Evolutionary conservation across 305 asterid genomes (phyloP).

Genomic region (Rubia balearica): DNA sequence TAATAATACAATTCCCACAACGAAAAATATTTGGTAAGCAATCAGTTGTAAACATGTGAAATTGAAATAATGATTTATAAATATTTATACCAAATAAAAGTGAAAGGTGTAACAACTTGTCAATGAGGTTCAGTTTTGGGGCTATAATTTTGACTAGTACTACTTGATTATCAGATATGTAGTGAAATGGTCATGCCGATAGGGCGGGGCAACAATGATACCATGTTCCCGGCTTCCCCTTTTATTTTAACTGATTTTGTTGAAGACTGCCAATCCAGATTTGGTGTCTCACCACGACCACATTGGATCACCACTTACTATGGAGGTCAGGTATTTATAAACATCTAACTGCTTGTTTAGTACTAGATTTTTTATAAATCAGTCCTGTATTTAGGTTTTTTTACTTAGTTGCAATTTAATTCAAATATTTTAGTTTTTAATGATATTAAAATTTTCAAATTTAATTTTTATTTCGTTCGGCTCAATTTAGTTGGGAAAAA

Average conservation of each 20-base stretch:
- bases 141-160: background rate
- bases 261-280: conserved; percentile 19
- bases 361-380: no score
- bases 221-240: conserved; percentile 47
- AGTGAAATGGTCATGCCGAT: conserved; percentile 62
- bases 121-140: background rate
- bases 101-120: background rate
- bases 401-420: no score
- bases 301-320: conserved; percentile 60
- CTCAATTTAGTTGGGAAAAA: no score
- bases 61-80: no score
- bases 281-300: conserved; percentile 56
- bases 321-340: conserved; percentile 11
- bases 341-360: no score
- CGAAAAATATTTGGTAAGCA: no score
- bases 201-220: conserved; percentile 41
- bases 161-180: conserved; percentile 30
- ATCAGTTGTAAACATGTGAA: no score
- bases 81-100: background rate
- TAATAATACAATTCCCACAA: no score
- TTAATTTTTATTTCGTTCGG: no score
- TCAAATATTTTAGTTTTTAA: no score
- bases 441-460: no score
- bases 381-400: background rate
- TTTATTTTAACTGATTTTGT: conserved; percentile 23